phyloP scores from a whole-genome alignment of 441 rosid species.

The Croton setiger region DNA sequence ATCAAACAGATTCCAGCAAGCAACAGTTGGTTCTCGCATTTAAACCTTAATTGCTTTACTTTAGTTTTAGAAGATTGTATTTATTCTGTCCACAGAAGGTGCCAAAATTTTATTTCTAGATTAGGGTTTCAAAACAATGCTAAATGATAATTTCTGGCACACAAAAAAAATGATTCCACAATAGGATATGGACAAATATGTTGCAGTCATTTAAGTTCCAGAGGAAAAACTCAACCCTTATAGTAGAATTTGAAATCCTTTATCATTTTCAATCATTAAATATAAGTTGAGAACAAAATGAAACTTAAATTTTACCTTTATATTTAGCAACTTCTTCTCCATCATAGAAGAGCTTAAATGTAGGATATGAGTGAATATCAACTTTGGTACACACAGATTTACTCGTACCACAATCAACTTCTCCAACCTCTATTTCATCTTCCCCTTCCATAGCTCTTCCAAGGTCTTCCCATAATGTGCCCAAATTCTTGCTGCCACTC shows the following conservation, averaged over 20 bases:
- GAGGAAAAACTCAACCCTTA: neutral
- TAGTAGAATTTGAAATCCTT: neutral
- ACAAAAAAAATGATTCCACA: neutral
- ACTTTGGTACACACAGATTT: slow-evolving; percentile 81
- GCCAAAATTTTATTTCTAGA: neutral
- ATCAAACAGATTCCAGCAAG: neutral
- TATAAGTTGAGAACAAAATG: neutral
- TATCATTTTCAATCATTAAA: neutral
- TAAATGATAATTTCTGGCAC: neutral
- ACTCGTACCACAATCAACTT: slow-evolving; percentile 79
- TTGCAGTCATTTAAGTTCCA: neutral
- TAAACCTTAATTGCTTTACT: neutral
- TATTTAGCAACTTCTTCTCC: slow-evolving; percentile 91
- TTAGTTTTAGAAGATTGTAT: neutral
- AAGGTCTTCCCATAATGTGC: slow-evolving; percentile 85
- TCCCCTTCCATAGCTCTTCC: slow-evolving; percentile 90
- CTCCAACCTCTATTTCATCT: slow-evolving; percentile 93
- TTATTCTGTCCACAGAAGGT: neutral
- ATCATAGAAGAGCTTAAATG: slow-evolving; percentile 83
- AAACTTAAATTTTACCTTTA: slow-evolving; percentile 53
- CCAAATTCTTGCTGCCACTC: slow-evolving; percentile 74
- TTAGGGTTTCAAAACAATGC: neutral
- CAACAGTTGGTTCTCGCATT: neutral
- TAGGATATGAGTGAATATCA: slow-evolving; percentile 92
- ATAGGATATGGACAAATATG: neutral